A percentile compares a stretch with the other conserved stretches of the same genome.
Conservation (phyloP, 768 basidiomycete species). For the Xanthoconium stramineum region DNA sequence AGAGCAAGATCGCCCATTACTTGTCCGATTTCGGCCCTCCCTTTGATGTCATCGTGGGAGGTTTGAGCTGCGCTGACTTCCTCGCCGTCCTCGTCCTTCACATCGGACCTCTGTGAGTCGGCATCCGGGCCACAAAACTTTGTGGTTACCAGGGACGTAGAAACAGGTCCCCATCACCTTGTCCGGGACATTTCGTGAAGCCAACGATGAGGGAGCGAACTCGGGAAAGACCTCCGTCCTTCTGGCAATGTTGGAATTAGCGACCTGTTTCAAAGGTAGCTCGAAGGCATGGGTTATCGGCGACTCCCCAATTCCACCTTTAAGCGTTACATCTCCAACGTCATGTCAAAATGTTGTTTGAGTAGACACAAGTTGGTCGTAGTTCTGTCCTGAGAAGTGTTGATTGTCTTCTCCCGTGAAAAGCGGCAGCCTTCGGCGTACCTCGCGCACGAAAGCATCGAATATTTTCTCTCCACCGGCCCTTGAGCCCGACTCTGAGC, state of each 20-base stretch:
- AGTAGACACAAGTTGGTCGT: conserved; percentile 81
- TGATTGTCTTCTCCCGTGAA: neutral
- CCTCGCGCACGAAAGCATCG: conserved; percentile 91
- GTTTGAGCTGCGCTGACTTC: conserved; percentile 91
- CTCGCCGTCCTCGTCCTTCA: conserved; percentile 65
- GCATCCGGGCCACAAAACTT: conserved; percentile 66
- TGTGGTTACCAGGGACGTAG: conserved; percentile 80
- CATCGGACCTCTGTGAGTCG: conserved; percentile 50
- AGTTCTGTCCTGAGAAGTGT: conserved; percentile 54
- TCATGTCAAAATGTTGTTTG: conserved; percentile 84
- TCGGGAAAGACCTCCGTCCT: conserved; percentile 97
- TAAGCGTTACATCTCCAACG: conserved; percentile 81
- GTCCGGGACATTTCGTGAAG: conserved; percentile 51
- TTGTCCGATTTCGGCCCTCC: conserved; percentile 91
- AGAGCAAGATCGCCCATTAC: conserved; percentile 88
- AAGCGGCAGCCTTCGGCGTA: conserved; percentile 28
- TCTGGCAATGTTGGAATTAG: conserved; percentile 97
- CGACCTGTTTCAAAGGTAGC: conserved; percentile 79
- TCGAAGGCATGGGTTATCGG: conserved; percentile 92
- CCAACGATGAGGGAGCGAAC: conserved; percentile 55
- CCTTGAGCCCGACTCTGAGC: conserved; percentile 77
- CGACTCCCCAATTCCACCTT: conserved; percentile 99
- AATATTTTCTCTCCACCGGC: conserved; percentile 80
- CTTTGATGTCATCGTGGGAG: conserved; percentile 95
- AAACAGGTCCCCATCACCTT: conserved; percentile 96